These are phyloP conservation scores for Nidula microcarpa DNA, from an alignment of 768 basidiomycete species.

Conservation along the genomic window DNA sequence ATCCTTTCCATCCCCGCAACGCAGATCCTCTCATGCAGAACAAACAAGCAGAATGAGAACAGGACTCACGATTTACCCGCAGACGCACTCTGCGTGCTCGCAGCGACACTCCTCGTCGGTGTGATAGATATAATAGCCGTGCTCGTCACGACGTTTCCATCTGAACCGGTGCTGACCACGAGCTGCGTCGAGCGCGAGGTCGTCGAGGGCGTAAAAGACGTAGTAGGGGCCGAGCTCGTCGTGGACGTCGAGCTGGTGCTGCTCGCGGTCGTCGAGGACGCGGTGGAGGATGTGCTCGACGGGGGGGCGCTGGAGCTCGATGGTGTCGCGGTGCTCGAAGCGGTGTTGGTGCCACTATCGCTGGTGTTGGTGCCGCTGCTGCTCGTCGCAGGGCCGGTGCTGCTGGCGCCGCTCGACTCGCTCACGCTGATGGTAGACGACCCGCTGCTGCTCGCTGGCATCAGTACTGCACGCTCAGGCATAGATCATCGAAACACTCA, in stretches of 20 bases:
- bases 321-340: too few species aligned
- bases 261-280: slow-evolving; percentile 4
- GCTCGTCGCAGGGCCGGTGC: too few species aligned
- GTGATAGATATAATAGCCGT: slow-evolving; percentile 13
- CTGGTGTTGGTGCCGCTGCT: too few species aligned
- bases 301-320: background rate
- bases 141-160: slow-evolving; percentile 10
- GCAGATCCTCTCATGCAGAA: background rate
- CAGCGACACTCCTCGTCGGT: background rate
- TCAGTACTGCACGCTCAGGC: too few species aligned
- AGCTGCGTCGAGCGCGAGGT: slow-evolving; percentile 1
- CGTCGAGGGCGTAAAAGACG: slow-evolving; percentile 1
- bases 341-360: too few species aligned
- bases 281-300: slow-evolving; percentile 1
- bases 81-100: background rate
- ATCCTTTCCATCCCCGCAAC: too few species aligned
- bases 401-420: too few species aligned
- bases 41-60: background rate
- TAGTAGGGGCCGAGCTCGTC: slow-evolving; percentile 8
- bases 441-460: too few species aligned
- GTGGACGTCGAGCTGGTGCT: slow-evolving; percentile 4
- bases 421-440: too few species aligned
- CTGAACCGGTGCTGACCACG: background rate
- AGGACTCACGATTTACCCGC: slow-evolving; percentile 7
- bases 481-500: too few species aligned